Evolutionary conservation across 257 asterid species (phyloP), one percentile per base, ranked within the genome.

Genomic region (Nicotiana otophora): DNA sequence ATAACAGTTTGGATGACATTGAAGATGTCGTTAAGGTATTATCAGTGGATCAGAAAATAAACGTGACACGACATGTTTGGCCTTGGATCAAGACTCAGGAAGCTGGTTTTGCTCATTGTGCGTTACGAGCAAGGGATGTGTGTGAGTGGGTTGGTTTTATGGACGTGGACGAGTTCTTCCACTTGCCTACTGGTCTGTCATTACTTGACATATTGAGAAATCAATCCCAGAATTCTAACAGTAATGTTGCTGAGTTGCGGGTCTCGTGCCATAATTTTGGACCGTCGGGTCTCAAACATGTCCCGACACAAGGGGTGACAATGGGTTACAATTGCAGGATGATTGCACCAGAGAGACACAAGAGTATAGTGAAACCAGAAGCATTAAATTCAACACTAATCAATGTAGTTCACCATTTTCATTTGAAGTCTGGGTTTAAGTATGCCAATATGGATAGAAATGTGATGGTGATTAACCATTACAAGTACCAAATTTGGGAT

Each of bases 11-110:
- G 23, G 97, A 94, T 26, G 84, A 84, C 7, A 81, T 92, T 5
- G 85, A 88, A 4, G 39, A 62, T 2, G 90, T 85, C 2, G 63
- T 92, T 9, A 83, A 85, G 30, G 63, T 85, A 4, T 81, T 93
- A 28, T 75, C 20, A 0, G 31, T 72, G 2, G 80, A 75, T 53
- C 82, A 86, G 33, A 93, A 91, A 2, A 64, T 92, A 64, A 94
- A 91, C 6, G 57, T 92, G 9, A 81, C 90, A 0, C 85, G 91
- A 3, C 91, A 88, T 33, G 55, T 84, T 9, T 94, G 98, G 98
- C 97, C 97, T 1, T 94, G 98, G 98, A 86, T 91, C 86, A 94
- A 94, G 87, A 88, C 91, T 12, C 98, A 94, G 20, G 98, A 94
- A 82, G 97, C 97, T 0, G 97, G 98, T 14, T 89, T 94, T 36